These are phyloP conservation scores for Russula virescens DNA, from an alignment of 768 basidiomycete genomes.

Conservation along the genomic window DNA sequence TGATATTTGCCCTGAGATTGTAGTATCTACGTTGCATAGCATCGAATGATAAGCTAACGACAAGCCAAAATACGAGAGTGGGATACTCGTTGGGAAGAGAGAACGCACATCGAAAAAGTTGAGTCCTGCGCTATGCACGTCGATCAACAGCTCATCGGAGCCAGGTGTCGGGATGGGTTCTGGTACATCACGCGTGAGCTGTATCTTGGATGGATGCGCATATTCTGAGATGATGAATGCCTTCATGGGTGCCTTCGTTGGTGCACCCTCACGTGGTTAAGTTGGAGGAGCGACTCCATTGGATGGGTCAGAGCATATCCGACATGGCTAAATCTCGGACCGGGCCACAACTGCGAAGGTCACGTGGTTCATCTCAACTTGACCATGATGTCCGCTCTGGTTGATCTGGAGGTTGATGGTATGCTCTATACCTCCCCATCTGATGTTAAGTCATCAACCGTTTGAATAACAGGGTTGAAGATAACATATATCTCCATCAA, in stretches of 20 bases:
- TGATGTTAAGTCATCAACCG: no score
- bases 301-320: no score
- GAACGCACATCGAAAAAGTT: slow-evolving; percentile 43
- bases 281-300: no score
- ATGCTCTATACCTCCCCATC: no score
- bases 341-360: no score
- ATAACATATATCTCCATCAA: no score
- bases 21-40: slow-evolving; percentile 65
- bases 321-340: no score
- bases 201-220: slow-evolving; percentile 42
- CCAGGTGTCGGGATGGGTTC: slow-evolving; percentile 33
- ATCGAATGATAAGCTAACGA: background rate
- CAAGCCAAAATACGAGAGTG: background rate
- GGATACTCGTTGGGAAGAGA: background rate
- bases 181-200: slow-evolving; percentile 34
- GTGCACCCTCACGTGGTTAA: no score
- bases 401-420: no score
- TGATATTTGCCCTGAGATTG: slow-evolving; percentile 92
- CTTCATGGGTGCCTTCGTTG: slow-evolving; percentile 53
- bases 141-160: slow-evolving; percentile 42
- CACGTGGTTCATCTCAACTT: no score
- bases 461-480: no score
- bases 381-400: no score
- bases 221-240: slow-evolving; percentile 71
- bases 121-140: slow-evolving; percentile 46